These are phyloP conservation scores for Populus simonii DNA, from an alignment of 345 rosid species.

Conservation along the genomic window DNA sequence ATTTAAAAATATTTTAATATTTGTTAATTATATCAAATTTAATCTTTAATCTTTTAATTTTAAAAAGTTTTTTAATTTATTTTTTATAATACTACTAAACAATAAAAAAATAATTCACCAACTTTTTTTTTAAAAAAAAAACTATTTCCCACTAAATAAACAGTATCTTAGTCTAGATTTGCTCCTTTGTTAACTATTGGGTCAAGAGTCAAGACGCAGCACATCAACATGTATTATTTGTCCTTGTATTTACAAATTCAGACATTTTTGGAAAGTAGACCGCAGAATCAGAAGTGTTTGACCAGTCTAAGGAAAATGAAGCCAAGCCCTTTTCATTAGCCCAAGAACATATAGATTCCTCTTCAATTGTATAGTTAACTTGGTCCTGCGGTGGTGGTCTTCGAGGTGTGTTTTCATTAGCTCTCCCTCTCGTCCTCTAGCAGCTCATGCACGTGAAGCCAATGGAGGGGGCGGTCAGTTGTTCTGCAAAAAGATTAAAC, in stretches of 20 bases:
- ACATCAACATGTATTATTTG: neutral
- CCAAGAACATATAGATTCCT: neutral
- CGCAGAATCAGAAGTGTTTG: constrained; percentile 20
- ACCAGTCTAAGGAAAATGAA: constrained; percentile 35
- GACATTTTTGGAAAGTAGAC: constrained; percentile 22
- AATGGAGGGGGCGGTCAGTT: constrained; percentile 22
- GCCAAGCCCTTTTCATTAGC: constrained; percentile 7
- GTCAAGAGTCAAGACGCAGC: neutral
- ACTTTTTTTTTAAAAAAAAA: too few relatives aligned
- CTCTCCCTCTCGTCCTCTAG: constrained; percentile 16
- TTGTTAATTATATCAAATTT: too few relatives aligned
- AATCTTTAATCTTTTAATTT: too few relatives aligned
- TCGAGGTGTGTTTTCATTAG: constrained; percentile 25
- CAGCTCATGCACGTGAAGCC: constrained; percentile 41
- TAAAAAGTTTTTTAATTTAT: too few relatives aligned
- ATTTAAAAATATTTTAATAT: too few relatives aligned
- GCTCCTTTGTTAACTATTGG: neutral
- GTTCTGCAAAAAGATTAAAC: neutral
- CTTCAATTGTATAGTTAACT: neutral
- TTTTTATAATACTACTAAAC: too few relatives aligned
- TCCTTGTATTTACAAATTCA: neutral
- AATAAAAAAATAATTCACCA: too few relatives aligned
- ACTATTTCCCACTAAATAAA: too few relatives aligned
- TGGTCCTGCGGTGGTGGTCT: constrained; percentile 25
- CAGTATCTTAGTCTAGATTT: too few relatives aligned